Evolutionary conservation across 768 basidiomycete species (phyloP).

Genomic region (Termitomyces sp.): DNA sequence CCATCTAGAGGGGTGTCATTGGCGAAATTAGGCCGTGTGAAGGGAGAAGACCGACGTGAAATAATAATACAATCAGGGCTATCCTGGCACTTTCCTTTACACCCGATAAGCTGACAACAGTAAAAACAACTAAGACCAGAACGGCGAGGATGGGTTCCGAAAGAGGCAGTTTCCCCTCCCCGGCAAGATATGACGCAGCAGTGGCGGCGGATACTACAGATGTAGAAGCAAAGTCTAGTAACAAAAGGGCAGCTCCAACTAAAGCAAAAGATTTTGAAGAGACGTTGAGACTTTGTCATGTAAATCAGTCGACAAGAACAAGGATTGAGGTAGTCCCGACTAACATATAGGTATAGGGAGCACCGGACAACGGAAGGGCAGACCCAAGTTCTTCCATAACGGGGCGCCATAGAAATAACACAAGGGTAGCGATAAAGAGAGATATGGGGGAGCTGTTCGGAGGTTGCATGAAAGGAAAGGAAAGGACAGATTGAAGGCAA

Average conservation of each 20-base stretch:
- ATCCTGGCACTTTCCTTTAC: constrained; percentile 59
- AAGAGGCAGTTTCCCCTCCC: constrained; percentile 58
- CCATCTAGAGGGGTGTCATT: constrained; percentile 29
- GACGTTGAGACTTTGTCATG: constrained; percentile 45
- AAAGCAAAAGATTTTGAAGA: constrained; percentile 60
- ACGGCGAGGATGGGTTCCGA: constrained; percentile 46
- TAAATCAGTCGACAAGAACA: not conserved
- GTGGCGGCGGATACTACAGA: constrained; percentile 71
- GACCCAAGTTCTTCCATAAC: constrained; percentile 70
- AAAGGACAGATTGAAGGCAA: not conserved
- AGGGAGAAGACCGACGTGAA: constrained; percentile 45
- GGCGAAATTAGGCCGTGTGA: not conserved
- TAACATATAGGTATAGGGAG: constrained; percentile 67
- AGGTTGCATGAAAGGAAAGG: not conserved
- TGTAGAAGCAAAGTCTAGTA: constrained; percentile 71
- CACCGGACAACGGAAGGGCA: constrained; percentile 64
- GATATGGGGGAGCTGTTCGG: constrained; percentile 59
- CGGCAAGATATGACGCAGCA: constrained; percentile 59
- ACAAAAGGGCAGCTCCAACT: constrained; percentile 57
- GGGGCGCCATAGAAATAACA: constrained; percentile 68
- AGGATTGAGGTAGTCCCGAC: constrained; percentile 8
- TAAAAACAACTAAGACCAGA: constrained; percentile 51
- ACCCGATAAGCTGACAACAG: constrained; percentile 49
- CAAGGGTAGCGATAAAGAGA: constrained; percentile 54
- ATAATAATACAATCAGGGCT: constrained; percentile 48